Percentiles rank a stretch among this genome's conserved stretches.
phyloP scores from a whole-genome alignment of 2,329 filamentous ascomycete genomes.

The Stagonosporopsis tanaceti region DNA sequence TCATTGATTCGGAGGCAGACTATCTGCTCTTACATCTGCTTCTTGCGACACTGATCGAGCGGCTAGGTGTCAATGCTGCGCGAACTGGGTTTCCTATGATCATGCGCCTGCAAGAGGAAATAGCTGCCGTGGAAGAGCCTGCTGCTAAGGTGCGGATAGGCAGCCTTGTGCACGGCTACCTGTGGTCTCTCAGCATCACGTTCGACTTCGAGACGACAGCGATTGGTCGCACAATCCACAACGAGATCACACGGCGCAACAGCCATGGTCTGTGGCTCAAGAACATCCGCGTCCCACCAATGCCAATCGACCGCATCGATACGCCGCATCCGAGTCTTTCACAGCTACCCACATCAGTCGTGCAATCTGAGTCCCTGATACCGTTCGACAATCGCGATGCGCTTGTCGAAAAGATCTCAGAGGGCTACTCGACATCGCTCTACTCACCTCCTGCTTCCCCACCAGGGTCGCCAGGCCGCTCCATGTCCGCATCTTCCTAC shows the following conservation, averaged over 20 bases:
- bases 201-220: conserved; percentile 77
- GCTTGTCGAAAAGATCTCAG: conserved; percentile 77
- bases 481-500: conserved; percentile 63
- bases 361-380: conserved; percentile 57
- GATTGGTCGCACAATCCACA: conserved; percentile 74
- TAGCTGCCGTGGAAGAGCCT: conserved; percentile 70
- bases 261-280: conserved; percentile 81
- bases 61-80: conserved; percentile 82
- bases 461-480: conserved; percentile 71
- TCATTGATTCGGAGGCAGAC: conserved; percentile 69
- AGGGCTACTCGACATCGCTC: conserved; percentile 70
- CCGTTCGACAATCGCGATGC: conserved; percentile 78
- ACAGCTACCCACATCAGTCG: conserved; percentile 34
- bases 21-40: conserved; percentile 80
- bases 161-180: conserved; percentile 87
- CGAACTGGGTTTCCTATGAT: conserved; percentile 87
- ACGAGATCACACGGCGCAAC: conserved; percentile 78
- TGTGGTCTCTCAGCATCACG: conserved; percentile 79
- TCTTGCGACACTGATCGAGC: conserved; percentile 74
- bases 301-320: conserved; percentile 67
- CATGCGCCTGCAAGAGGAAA: conserved; percentile 85
- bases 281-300: conserved; percentile 74
- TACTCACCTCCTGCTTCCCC: conserved; percentile 74
- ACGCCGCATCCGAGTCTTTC: conserved; percentile 38
- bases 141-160: conserved; percentile 79